A percentile compares a stretch with the other conserved stretches of the same genome.
Evolutionary conservation across 495 filamentous ascomycete species (phyloP).

Genomic region (Hypoxylon lenormandii): DNA sequence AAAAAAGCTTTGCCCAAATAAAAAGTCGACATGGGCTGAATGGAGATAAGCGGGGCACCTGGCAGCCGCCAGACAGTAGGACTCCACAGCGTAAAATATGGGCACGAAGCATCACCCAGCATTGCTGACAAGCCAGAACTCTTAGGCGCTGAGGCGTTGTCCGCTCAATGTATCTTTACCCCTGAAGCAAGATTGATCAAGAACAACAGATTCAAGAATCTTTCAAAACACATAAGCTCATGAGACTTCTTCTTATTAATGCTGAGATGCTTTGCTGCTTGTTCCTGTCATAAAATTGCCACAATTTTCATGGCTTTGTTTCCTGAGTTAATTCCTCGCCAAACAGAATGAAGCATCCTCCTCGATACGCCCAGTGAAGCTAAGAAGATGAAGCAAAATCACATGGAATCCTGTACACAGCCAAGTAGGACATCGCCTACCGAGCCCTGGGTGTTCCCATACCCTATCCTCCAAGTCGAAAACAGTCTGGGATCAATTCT

Average conservation of each 20-base stretch:
- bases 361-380: constrained; percentile 15
- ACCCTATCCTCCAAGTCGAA: constrained; percentile 11
- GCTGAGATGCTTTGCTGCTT: constrained; percentile 27
- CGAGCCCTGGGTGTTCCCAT: constrained; percentile 18
- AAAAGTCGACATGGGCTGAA: background rate
- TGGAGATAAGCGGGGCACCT: constrained; percentile 16
- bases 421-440: constrained; percentile 24
- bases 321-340: constrained; percentile 8
- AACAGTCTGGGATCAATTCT: constrained; percentile 37
- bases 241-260: constrained; percentile 29
- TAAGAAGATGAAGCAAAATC: constrained; percentile 25
- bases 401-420: constrained; percentile 44
- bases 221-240: constrained; percentile 14
- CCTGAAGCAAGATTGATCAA: no score
- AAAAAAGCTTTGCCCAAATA: constrained; percentile 36
- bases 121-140: no score
- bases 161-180: no score
- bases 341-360: constrained; percentile 17
- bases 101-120: no score
- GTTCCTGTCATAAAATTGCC: constrained; percentile 17
- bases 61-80: constrained; percentile 5
- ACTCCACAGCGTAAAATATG: background rate
- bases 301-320: constrained; percentile 18
- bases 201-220: constrained; percentile 7
- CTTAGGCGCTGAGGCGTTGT: no score